Evolutionary conservation across 1,284 basidiomycete genomes (phyloP).

Genomic region (Cryptococcus sp.): DNA sequence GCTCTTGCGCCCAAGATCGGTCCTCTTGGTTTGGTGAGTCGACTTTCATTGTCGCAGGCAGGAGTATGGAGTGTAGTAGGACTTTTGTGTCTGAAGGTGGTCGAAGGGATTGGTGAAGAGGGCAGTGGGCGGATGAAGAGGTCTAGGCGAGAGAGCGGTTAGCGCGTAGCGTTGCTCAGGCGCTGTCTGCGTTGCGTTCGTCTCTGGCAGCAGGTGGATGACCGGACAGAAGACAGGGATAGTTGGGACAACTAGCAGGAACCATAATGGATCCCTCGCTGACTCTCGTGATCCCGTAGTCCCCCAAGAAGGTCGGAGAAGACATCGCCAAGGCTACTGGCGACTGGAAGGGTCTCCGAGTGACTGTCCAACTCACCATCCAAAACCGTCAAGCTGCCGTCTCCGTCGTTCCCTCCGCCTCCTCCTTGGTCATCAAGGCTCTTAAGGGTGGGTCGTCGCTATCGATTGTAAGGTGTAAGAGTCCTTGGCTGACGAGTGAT

Average conservation of each 20-base stretch:
- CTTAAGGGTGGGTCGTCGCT: constrained; percentile 75
- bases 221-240: no score
- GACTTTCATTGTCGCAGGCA: neutral
- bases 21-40: constrained; percentile 95
- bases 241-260: no score
- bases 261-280: no score
- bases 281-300: constrained; percentile 59
- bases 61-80: constrained; percentile 1
- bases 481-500: neutral
- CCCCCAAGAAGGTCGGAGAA: constrained; percentile 99
- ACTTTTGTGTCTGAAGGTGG: no score
- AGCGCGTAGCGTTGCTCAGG: no score
- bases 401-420: constrained; percentile 95
- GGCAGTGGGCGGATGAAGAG: no score
- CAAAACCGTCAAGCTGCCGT: constrained; percentile 98
- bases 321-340: constrained; percentile 99
- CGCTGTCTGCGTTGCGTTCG: no score
- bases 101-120: no score
- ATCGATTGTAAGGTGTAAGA: neutral
- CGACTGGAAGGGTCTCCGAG: constrained; percentile 99
- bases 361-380: constrained; percentile 98
- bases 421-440: constrained; percentile 96
- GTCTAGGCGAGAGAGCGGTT: no score
- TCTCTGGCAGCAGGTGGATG: no score
- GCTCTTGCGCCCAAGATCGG: constrained; percentile 99